A percentile compares a stretch with the other conserved stretches of the same genome.
These are phyloP conservation scores for Gnaphalium uliginosum DNA, from an alignment of 129 eudicot species.

Conservation along the genomic window DNA sequence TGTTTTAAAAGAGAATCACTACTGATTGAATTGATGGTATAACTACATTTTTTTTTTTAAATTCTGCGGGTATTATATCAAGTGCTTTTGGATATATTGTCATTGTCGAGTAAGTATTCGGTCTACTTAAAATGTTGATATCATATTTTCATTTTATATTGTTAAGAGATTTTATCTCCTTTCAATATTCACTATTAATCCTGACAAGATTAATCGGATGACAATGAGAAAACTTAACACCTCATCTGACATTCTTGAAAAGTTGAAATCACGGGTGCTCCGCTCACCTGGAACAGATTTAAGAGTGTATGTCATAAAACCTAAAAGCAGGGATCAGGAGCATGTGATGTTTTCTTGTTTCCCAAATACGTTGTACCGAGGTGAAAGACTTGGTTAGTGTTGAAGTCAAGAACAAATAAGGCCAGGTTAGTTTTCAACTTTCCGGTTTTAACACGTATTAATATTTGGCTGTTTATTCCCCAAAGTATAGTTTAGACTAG, in stretches of 20 bases:
- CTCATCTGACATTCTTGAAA: slow-evolving; percentile 84
- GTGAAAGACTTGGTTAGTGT: slow-evolving; percentile 92
- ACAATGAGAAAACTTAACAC: slow-evolving; percentile 91
- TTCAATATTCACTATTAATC: slow-evolving; percentile 73
- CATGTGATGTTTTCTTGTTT: slow-evolving; percentile 87
- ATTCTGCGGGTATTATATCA: too few species aligned
- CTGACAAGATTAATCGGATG: slow-evolving; percentile 89
- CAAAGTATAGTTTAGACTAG: not conserved
- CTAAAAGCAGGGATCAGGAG: slow-evolving; percentile 65
- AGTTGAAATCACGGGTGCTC: slow-evolving; percentile 99
- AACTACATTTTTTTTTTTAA: too few species aligned
- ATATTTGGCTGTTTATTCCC: not conserved
- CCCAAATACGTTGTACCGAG: slow-evolving; percentile 89
- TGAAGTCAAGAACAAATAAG: slow-evolving; percentile 83
- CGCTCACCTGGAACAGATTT: slow-evolving; percentile 82
- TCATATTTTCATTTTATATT: slow-evolving; percentile 8
- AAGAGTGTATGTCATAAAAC: slow-evolving; percentile 83
- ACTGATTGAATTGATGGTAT: too few species aligned
- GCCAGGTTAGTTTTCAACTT: slow-evolving; percentile 54
- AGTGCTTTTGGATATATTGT: too few species aligned
- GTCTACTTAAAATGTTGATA: too few species aligned
- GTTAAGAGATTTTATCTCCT: slow-evolving; percentile 81
- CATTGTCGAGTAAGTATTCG: too few species aligned
- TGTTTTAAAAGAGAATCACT: too few species aligned
- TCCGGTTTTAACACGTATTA: not conserved